Evolutionary conservation across 768 basidiomycete genomes (phyloP), one percentile per base, ranked within the genome.

Genomic region (Pseudohyphozyma bogoriensis): DNA sequence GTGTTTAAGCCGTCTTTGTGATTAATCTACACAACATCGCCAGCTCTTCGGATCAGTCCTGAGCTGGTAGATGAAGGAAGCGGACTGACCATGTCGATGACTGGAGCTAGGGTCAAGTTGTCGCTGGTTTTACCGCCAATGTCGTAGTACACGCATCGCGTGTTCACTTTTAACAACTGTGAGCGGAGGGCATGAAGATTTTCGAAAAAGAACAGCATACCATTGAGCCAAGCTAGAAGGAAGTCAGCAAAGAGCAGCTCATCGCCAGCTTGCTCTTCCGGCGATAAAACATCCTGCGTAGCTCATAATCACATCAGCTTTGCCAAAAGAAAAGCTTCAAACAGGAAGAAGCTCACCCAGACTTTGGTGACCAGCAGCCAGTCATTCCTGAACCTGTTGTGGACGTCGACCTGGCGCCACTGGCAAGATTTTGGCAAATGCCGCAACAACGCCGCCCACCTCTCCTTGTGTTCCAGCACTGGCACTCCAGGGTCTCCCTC

Each of bases 211-310:
- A 36, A 51, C 56, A 52, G 71, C 78, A 60, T 66, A 87, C 91
- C 89, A 70, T 84, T 92, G 13, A 96, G 78, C 91, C 92, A 97
- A 1, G 81, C 89, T 89, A 92, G 95, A 4, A 88, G 72, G 65
- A 82, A 87, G 67, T 83, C 79, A 37, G 70, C 73, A n/a, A 69
- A 68, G 12, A 70, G 42, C 12, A 63, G 51, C 8, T 59, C 46
- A 16, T 58, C 60, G 12, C 64, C 16, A 56, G 52, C 6, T 53
- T 54, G 37, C 65, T 62, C 13, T 52, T 69, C 56, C 37, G 57
- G 58, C 2, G 31, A 26, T 52, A 63, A 32, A 42, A 28, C n/a
- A n/a, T n/a, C n/a, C n/a, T n/a, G n/a, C n/a, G n/a, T n/a, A n/a
- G n/a, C n/a, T n/a, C n/a, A n/a, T n/a, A n/a, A n/a, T n/a, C n/a